Evolutionary conservation across 2,329 filamentous ascomycete species (phyloP), one percentile per base, ranked within the genome.

Genomic region (Waltergamsia citrina): DNA sequence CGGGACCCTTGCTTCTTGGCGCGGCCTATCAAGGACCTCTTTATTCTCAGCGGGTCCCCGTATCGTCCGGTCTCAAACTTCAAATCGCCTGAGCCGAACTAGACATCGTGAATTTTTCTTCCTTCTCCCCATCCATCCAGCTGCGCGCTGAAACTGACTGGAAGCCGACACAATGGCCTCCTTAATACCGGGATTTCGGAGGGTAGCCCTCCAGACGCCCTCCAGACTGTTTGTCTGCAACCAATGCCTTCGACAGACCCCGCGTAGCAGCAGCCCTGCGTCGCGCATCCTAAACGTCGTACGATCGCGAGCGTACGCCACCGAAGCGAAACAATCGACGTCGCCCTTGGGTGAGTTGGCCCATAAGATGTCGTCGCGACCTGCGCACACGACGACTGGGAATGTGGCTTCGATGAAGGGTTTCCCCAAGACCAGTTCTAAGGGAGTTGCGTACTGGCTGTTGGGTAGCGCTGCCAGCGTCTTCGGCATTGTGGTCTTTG

Each of bases 401-500:
- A 28, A 17, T 9, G 14, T 15, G 26, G 11, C 29, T 14, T 18
- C 16, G 28, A 18, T 17, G n/a, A 38, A 36, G 37, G 27, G 39
- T 17, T 74, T 70, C 39, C 71, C 72, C 20, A 71, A 83, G 47
- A 74, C 73, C 8, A 86, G 74, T 43, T 75, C 79, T 38, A 92
- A 84, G 59, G 63, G 67, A 8, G 88, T 94, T 29, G 92, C 80
- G 39, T 90, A 90, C 64, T 98, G 88, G 88, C 73, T 98, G 29
- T 64, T 98, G 36, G 90, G 78, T 30, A 95, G 88, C 47, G 88
- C 92, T 1, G 83, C 76, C 28, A 93, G 86, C 54, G 92, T 96
- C 34, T 98, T 96, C 60, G 92, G 92, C 39, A 94, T 98, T 49
- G 88, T 98, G 33, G 76, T 98, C 29, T 94, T 93, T 57, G 92